phyloP scores from a whole-genome alignment of 768 basidiomycete genomes.

The Naganishia kalamii region DNA sequence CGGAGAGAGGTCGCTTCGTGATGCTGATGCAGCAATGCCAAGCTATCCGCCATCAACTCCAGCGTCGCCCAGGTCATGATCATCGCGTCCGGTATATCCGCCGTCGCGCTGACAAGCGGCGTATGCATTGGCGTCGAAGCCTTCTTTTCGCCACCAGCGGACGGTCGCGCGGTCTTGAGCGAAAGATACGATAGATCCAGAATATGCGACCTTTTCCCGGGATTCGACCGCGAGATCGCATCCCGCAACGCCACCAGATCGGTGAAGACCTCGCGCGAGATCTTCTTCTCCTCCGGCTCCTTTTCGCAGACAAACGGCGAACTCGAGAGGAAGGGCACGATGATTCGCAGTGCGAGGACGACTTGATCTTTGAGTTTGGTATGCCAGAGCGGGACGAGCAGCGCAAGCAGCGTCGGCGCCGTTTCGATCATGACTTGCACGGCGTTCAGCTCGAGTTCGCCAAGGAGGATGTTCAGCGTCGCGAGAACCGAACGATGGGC shows the following conservation, averaged over 20 bases:
- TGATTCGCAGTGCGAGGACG: conserved; percentile 61
- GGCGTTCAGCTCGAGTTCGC: conserved; percentile 71
- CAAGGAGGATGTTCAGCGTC: conserved; percentile 63
- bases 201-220: background rate
- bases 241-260: background rate
- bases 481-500: conserved; percentile 69
- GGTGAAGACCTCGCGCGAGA: conserved; percentile 11
- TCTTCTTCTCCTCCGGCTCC: conserved; percentile 6
- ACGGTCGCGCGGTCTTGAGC: background rate
- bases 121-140: background rate
- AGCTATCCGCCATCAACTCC: conserved; percentile 73
- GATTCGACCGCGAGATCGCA: background rate
- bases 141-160: background rate
- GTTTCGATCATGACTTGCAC: conserved; percentile 57
- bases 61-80: conserved; percentile 59
- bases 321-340: conserved; percentile 65
- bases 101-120: background rate
- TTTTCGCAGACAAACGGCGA: conserved; percentile 25
- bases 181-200: background rate
- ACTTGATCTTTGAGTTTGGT: conserved; percentile 58
- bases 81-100: conserved; percentile 49
- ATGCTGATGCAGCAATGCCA: conserved; percentile 55
- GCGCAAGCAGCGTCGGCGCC: conserved; percentile 60
- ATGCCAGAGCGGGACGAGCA: conserved; percentile 65
- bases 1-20: conserved; percentile 7